These are phyloP conservation scores for Fusarium coicis DNA, from an alignment of 2,329 filamentous ascomycete species.

Conservation along the genomic window DNA sequence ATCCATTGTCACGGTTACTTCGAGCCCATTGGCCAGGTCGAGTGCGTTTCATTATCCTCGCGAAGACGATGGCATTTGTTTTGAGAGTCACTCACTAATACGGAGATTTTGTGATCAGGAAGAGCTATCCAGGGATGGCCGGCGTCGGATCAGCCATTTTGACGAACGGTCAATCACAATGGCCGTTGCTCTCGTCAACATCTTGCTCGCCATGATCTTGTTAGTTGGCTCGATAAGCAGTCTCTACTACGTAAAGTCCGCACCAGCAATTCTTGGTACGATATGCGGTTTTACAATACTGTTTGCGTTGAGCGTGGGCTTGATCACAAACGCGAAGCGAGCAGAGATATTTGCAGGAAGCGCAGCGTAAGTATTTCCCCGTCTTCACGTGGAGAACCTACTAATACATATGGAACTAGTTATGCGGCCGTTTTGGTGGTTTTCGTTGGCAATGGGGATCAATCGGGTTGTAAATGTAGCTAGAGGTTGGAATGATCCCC, in stretches of 20 bases:
- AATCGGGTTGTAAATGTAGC: neutral
- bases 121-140: neutral
- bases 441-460: neutral
- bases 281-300: constrained; percentile 4
- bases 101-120: neutral
- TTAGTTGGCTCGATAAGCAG: neutral
- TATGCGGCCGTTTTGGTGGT: neutral
- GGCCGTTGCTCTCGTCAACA: neutral
- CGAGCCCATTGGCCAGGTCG: neutral
- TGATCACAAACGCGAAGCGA: constrained; percentile 9
- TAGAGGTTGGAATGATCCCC: too few relatives aligned
- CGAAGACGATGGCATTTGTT: too few relatives aligned
- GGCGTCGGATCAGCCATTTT: neutral
- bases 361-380: neutral
- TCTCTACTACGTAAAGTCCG: neutral
- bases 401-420: neutral
- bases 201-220: neutral
- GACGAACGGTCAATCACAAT: neutral
- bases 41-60: too few relatives aligned
- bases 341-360: constrained; percentile 16
- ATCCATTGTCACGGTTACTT: neutral
- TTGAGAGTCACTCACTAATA: neutral
- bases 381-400: accelerated
- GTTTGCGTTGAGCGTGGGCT: constrained; percentile 1
- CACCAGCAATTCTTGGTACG: constrained; percentile 1